Conservation (phyloP, 2,329 filamentous ascomycete species). For the Paecilomyces sp. region DNA sequence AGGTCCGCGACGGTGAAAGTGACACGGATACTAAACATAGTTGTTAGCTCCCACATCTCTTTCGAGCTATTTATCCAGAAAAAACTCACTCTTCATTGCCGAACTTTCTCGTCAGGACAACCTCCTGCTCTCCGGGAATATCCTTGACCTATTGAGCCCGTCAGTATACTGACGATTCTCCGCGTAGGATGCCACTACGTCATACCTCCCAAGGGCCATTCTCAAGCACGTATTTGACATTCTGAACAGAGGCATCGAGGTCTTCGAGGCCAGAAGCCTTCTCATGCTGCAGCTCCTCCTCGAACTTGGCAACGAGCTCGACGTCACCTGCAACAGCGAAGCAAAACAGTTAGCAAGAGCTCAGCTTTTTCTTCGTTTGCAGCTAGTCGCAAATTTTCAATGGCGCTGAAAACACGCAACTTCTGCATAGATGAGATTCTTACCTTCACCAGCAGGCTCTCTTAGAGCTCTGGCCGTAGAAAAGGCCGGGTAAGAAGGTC, state of each 20-base stretch:
- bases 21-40: constrained; percentile 59
- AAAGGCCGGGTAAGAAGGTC: constrained; percentile 38
- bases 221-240: constrained; percentile 86
- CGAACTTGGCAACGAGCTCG: constrained; percentile 79
- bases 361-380: neutral
- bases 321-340: constrained; percentile 49
- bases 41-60: constrained; percentile 1
- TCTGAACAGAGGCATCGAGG: constrained; percentile 69
- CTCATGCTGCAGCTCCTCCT: constrained; percentile 78
- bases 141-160: constrained; percentile 53
- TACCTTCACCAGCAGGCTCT: constrained; percentile 42
- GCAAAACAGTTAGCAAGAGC: constrained; percentile 9
- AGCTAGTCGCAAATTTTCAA: neutral
- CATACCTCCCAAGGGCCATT: constrained; percentile 73
- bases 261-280: constrained; percentile 69
- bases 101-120: constrained; percentile 73
- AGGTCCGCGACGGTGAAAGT: constrained; percentile 81
- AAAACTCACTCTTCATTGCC: constrained; percentile 74
- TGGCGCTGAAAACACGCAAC: neutral
- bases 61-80: neutral
- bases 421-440: constrained; percentile 7
- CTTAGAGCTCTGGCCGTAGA: constrained; percentile 37
- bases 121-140: constrained; percentile 75
- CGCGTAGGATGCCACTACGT: neutral
- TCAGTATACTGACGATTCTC: neutral